phyloP scores from a whole-genome alignment of 352 stramenopile genomes.

The Pythium rishiriense region DNA sequence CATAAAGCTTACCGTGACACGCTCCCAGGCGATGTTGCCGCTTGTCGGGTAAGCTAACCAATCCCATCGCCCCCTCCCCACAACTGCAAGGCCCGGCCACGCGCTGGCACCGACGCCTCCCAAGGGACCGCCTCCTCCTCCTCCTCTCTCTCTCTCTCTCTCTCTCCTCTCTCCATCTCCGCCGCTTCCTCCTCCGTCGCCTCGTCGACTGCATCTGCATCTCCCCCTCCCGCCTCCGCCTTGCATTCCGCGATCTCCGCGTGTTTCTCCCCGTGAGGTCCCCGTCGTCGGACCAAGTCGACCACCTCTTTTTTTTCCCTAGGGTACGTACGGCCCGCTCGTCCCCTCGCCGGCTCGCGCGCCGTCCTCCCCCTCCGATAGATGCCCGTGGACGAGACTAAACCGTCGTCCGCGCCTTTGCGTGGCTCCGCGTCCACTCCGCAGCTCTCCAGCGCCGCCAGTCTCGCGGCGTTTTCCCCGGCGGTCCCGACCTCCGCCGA shows the following conservation, averaged over 20 bases:
- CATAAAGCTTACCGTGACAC: slow-evolving; percentile 27
- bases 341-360: not conserved
- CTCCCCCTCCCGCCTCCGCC: not conserved
- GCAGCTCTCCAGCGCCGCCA: slow-evolving; percentile 11
- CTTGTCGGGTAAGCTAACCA: slow-evolving; percentile 21
- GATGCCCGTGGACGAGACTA: slow-evolving; percentile 27
- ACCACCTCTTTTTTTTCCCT: not conserved
- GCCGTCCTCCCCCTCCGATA: not conserved
- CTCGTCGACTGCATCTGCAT: not conserved
- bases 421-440: slow-evolving; percentile 25
- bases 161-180: not conserved
- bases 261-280: too few species aligned
- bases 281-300: not conserved
- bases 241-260: slow-evolving; percentile 10
- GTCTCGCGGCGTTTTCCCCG: slow-evolving; percentile 28
- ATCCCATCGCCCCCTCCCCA: slow-evolving; percentile 14
- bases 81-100: slow-evolving; percentile 23
- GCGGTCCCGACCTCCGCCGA: slow-evolving; percentile 9
- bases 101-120: not conserved
- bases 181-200: not conserved
- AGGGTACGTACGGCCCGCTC: slow-evolving; percentile 18
- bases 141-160: not conserved
- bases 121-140: not conserved
- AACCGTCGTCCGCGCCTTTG: slow-evolving; percentile 16
- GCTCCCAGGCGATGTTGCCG: slow-evolving; percentile 1